Evolutionary conservation across 2,329 filamentous ascomycete genomes (phyloP), one percentile per base, ranked within the genome.

Genomic region (Teratosphaeriaceae sp.): DNA sequence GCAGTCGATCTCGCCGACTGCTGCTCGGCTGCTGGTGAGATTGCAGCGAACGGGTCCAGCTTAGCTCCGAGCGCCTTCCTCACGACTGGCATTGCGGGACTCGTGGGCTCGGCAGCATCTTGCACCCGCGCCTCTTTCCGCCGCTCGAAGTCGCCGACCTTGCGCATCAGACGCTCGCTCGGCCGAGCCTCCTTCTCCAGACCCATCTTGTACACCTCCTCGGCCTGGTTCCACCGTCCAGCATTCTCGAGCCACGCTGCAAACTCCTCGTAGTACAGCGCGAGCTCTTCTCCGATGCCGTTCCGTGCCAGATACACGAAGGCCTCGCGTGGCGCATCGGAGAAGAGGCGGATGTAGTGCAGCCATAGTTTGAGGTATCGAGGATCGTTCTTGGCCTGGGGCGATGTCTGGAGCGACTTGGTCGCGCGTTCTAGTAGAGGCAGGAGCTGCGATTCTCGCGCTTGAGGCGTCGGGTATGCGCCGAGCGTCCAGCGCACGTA

Each of bases 401-500:
- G 60, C 1, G 85, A 84, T n/a, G 78, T 78, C 48, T 94, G 80
- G 63, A 98, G 96, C 0, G 85, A 70, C 62, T 89, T 94, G 8
- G 92, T 97, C 6, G 89, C 90, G 50, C 89, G 85, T 69, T 98
- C 94, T 5, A 98, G 82, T 5, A 97, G 73, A 2, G 82, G 82
- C 47, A 92, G 81, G 12, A 98, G 78, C 57, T 92, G 87, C n/a
- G 90, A 95, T 58, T 94, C 81, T 1, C 87, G 77, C 22, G 89
- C 88, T 69, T 96, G 89, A 19, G 90, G 86, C 0, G 89, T 90
- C 2, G 92, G 90, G 63, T 97, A 98, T 41, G 90, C 85, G 64
- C 96, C 87, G 21, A 97, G 72, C 1, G 89, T 95, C 92, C 92
- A 98, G 67, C 88, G 88, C 45, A 97, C 87, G 62, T 98, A 98